These are phyloP conservation scores for Rosellinia necatrix DNA, from an alignment of 2,329 filamentous ascomycete genomes.

Conservation along the genomic window DNA sequence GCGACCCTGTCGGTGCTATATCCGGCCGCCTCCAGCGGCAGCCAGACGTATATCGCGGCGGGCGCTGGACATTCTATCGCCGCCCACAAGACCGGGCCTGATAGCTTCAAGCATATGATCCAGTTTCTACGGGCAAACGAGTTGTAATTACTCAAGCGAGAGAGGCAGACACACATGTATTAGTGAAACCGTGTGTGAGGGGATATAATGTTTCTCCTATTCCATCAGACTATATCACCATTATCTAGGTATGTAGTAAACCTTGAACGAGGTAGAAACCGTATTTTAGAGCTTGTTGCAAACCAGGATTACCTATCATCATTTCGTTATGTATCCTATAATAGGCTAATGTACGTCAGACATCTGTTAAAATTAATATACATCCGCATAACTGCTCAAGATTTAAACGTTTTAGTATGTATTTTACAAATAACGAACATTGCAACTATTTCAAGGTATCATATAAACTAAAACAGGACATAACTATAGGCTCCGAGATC, in stretches of 20 bases:
- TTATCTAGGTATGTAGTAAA: not conserved
- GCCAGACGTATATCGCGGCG: conserved; percentile 30
- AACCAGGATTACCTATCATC: no score
- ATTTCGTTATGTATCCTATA: no score
- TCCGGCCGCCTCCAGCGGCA: conserved; percentile 23
- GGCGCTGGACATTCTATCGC: conserved; percentile 32
- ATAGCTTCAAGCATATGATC: conserved; percentile 34
- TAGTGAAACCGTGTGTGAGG: not conserved
- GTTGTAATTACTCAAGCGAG: conserved; percentile 12
- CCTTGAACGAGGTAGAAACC: no score
- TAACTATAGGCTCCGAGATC: no score
- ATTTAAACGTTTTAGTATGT: no score
- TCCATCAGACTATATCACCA: conserved; percentile 1
- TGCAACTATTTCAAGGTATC: no score
- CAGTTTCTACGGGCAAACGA: conserved; percentile 29
- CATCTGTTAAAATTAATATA: no score
- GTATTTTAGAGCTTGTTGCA: no score
- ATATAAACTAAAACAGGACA: no score
- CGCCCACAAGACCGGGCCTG: conserved; percentile 30
- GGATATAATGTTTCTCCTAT: not conserved
- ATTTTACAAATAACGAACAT: no score
- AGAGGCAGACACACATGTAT: not conserved
- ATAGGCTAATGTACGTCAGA: no score
- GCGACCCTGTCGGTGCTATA: conserved; percentile 25
- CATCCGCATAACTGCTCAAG: no score